Base-by-base conservation (phyloP, 169 alveolate genomes). In the Theileria equi region DNA sequence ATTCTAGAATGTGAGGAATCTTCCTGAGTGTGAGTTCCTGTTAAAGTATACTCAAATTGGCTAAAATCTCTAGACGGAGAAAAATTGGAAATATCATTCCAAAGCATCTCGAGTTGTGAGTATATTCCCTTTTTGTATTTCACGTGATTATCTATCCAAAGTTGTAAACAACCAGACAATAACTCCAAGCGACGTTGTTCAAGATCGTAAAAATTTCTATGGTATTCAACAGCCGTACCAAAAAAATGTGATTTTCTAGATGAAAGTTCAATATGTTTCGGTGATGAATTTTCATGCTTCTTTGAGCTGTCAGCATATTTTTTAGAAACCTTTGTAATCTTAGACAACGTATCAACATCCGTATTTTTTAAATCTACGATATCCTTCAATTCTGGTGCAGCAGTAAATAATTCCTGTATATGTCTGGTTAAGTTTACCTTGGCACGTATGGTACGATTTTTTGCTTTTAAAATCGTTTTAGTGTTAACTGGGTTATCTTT, bases 321-420 rank as follows among this genome's bases (percentile, higher is more conserved):
- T 23, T 38, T 61, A 34, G 63, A 31, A 6, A 61, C 31, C 60
- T 45, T 45, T 7, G 50, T 61, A 11, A 61, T 16, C 45, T 31
- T 31, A 16, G 43, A 40, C 5, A 61, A 41, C 45, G 25, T 31
- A 23, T 57, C 53, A 34, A 57, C 67, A n/a, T 57, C 53, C 6
- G 53, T 21, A 19, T 57, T 43, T 38, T 57, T 57, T 11, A 57
- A 23, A n/a, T 23, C 38, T 62, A 43, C 50, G 1, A 72, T 61
- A 25, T 44, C 50, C 59, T 57, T 60, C 77, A 76, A 34, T 25
- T 66, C 85, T 5, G 85, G 85, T 0, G 85, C 85, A 49, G 19
- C 57, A 8, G 55, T 66, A 41, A 76, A 76, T 31, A 76, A 59
- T 29, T 65, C 53, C 52, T 63, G 60, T 26, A 76, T 63, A 17